phyloP scores from a whole-genome alignment of 306 rosid genomes.

The Pterocarpus santalinus region DNA sequence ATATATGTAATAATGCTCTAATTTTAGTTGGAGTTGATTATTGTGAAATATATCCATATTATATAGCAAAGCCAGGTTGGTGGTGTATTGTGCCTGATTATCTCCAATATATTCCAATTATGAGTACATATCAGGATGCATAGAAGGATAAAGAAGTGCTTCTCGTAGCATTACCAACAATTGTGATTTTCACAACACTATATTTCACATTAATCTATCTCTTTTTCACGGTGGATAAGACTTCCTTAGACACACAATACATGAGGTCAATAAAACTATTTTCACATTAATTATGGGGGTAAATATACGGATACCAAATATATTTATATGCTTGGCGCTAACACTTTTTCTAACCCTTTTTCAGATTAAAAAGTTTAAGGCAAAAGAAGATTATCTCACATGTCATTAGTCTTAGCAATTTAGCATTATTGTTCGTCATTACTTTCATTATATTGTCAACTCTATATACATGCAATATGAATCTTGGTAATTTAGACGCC shows the following conservation, averaged over 20 bases:
- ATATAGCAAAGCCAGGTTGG: too few relatives aligned
- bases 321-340: neutral
- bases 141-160: neutral
- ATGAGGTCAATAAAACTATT: too few relatives aligned
- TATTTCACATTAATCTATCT: neutral
- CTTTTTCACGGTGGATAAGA: neutral
- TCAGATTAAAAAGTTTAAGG: neutral
- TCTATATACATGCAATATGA: neutral
- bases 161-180: neutral
- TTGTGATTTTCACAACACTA: neutral
- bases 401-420: neutral
- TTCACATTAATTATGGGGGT: too few relatives aligned
- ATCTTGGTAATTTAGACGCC: slow-evolving; percentile 2
- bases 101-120: too few relatives aligned
- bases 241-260: too few relatives aligned
- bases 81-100: too few relatives aligned
- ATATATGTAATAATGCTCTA: neutral
- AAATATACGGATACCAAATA: neutral
- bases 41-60: neutral
- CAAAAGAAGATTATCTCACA: neutral
- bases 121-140: neutral
- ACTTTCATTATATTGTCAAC: too few relatives aligned
- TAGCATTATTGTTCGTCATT: neutral
- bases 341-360: too few relatives aligned
- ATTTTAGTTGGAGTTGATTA: neutral